phyloP scores from a whole-genome alignment of 2,329 filamentous ascomycete species.

The Verticillium nonalfalfae region DNA sequence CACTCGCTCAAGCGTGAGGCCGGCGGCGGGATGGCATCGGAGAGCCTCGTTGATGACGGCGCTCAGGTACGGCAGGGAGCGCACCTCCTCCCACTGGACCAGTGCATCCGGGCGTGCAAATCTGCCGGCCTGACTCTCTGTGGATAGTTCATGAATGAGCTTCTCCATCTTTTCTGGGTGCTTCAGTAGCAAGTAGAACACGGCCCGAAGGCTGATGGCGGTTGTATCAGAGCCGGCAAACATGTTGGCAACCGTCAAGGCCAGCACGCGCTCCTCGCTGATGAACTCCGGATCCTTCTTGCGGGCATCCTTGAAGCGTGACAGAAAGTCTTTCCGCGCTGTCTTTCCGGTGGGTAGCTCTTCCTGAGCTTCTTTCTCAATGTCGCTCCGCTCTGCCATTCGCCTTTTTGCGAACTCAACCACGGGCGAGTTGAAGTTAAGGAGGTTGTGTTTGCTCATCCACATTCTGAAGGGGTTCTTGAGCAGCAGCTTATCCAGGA shows the following conservation, averaged over 20 bases:
- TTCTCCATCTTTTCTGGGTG: constrained; percentile 19
- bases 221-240: constrained; percentile 30
- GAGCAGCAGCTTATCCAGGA: constrained; percentile 18
- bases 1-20: background rate
- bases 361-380: constrained; percentile 2
- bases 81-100: constrained; percentile 1
- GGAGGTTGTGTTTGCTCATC: constrained; percentile 1
- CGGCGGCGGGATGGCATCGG: constrained; percentile 1
- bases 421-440: constrained; percentile 2
- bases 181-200: constrained; percentile 31
- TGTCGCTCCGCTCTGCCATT: constrained; percentile 3
- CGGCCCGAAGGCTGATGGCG: constrained; percentile 24
- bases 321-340: constrained; percentile 21
- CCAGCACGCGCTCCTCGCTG: constrained; percentile 19
- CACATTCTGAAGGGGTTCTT: constrained; percentile 17
- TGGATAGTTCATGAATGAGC: constrained; percentile 2
- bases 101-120: background rate
- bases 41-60: constrained; percentile 2
- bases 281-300: constrained; percentile 23
- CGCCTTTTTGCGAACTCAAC: constrained; percentile 7
- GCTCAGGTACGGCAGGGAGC: background rate
- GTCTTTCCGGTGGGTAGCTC: background rate
- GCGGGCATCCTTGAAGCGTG: constrained; percentile 26
- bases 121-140: background rate
- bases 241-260: constrained; percentile 17